phyloP scores from a whole-genome alignment of 2,329 filamentous ascomycete species.

The Alternaria burnsii region DNA sequence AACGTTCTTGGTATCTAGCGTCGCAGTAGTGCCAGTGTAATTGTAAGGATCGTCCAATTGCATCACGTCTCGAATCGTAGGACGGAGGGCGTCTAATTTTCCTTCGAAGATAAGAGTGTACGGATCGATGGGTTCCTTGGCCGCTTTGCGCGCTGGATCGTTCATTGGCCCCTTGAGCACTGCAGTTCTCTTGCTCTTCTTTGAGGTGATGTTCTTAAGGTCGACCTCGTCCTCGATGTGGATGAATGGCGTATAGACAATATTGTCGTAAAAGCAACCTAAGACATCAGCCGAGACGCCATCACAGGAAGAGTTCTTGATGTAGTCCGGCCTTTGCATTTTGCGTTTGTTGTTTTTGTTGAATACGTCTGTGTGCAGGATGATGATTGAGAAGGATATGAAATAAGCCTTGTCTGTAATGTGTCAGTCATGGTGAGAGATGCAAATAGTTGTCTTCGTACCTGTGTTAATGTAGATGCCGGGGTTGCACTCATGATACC shows the following conservation, averaged over 20 bases:
- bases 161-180: conserved; percentile 63
- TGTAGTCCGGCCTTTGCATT: conserved; percentile 95
- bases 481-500: conserved; percentile 98
- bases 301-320: conserved; percentile 92
- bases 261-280: conserved; percentile 98
- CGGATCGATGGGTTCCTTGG: conserved; percentile 89
- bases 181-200: conserved; percentile 75
- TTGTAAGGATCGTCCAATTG: conserved; percentile 90
- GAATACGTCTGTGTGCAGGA: conserved; percentile 98
- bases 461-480: conserved; percentile 86
- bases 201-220: conserved; percentile 74
- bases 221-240: conserved; percentile 93
- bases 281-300: conserved; percentile 93
- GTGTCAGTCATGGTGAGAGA: conserved; percentile 26
- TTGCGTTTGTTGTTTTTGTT: conserved; percentile 99
- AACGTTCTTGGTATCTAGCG: conserved; percentile 79
- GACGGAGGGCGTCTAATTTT: conserved; percentile 82
- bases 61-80: conserved; percentile 91
- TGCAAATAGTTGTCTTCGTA: conserved; percentile 38
- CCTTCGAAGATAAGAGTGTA: conserved; percentile 94
- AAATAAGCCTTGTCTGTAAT: conserved; percentile 88
- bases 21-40: conserved; percentile 79
- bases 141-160: conserved; percentile 70
- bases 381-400: conserved; percentile 94
- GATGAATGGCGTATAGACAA: conserved; percentile 97